Evolutionary conservation across 345 rosid species (phyloP), one percentile per base, ranked within the genome.

Genomic region (Camelina neglecta): DNA sequence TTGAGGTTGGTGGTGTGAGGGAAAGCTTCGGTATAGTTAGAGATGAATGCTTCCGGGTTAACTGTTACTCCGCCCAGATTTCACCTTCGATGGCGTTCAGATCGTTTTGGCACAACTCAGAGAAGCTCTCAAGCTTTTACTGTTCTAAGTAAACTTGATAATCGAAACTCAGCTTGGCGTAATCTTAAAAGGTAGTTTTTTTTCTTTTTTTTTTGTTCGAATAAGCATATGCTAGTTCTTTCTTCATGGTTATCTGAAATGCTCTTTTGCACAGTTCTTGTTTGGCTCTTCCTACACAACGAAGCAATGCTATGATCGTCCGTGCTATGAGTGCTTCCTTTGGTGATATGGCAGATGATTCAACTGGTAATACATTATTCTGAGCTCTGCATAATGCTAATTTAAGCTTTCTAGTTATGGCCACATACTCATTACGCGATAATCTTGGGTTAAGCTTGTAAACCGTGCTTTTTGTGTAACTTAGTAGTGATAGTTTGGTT

Each of bases 261-360:
- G 21, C 36, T 23, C 55, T 66, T 56, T 78, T 47, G 11, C 55
- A 24, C 75, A 84, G 86, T 68, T 51, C 70, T 66, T 59, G 20
- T 63, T 58, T 75, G 80, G 50, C 63, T 6, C 72, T 79, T 79
- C 83, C 78, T 44, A 51, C 45, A 8, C 79, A 42, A 69, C 74
- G 77, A 68, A 76, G 83, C 81, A 80, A 68, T 73, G 56, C 54
- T 33, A 11, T 82, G 65, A 79, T 86, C 48, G 84, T 65, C 59
- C 85, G 86, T 80, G 89, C 93, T 39, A 89, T 83, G 92, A 88
- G 81, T 82, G 91, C 98, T 84, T 90, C 97, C 44, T 86, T 67
- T 76, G 90, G 92, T 64, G 95, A 90, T 74, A 71, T 77, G 74
- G 77, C 86, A 11, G 81, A 85, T 65, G 85, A 83, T 64, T 77